phyloP scores from a whole-genome alignment of 1,284 basidiomycete species.

The Leccinum fuscescens region DNA sequence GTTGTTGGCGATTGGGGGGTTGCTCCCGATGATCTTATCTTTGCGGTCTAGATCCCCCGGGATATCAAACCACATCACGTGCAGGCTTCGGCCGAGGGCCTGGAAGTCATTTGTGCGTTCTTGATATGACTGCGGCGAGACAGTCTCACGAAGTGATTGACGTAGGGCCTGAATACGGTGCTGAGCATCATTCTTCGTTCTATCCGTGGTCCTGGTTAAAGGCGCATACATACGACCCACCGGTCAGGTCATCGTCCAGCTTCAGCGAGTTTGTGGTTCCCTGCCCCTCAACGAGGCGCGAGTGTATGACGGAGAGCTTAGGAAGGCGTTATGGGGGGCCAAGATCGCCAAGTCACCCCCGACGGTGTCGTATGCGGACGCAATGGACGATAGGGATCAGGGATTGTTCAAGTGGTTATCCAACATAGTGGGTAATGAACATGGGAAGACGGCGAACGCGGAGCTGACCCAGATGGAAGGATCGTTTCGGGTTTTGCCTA shows the following conservation, averaged over 20 bases:
- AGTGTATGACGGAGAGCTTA: constrained; percentile 28
- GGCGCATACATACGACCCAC: constrained; percentile 74
- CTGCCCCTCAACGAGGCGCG: background rate
- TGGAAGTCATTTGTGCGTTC: constrained; percentile 62
- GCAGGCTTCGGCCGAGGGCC: constrained; percentile 60
- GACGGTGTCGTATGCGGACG: constrained; percentile 70
- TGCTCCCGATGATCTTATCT: background rate
- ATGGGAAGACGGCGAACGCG: background rate
- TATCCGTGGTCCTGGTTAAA: constrained; percentile 89
- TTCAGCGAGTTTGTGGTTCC: constrained; percentile 41
- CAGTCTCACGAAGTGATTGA: constrained; percentile 9
- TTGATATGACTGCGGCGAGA: background rate
- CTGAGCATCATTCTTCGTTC: constrained; percentile 61
- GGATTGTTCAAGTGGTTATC: constrained; percentile 56
- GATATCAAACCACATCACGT: constrained; percentile 69
- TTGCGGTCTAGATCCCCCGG: constrained; percentile 60
- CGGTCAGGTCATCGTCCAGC: constrained; percentile 32
- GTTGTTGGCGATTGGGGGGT: constrained; percentile 13
- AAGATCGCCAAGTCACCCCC: constrained; percentile 78
- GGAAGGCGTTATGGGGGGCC: constrained; percentile 80
- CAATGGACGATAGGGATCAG: constrained; percentile 64
- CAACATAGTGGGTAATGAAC: constrained; percentile 63
- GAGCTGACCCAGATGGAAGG: constrained; percentile 41
- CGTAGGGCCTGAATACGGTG: constrained; percentile 57
- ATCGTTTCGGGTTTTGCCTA: constrained; percentile 88